Evolutionary conservation across 2,329 filamentous ascomycete genomes (phyloP), one percentile per base, ranked within the genome.

Genomic region (Colletotrichum higginsianum): DNA sequence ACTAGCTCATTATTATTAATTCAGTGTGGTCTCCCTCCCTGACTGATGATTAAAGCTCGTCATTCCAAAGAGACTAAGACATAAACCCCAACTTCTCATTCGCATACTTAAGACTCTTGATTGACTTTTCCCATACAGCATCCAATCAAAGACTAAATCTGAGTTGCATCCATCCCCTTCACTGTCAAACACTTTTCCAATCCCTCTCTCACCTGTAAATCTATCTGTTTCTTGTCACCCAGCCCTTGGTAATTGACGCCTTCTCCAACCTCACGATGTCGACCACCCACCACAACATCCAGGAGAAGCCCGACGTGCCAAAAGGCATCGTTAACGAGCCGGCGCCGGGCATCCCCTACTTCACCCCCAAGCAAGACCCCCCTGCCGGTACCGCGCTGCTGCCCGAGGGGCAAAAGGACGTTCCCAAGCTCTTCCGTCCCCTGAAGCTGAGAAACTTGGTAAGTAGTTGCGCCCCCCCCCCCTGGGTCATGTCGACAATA

Each of bases 361-460:
- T 60, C 40, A 62, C 60, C 2, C 60, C 60, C 6, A 26, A 26
- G 7, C 60, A 62, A 13, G 49, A 62, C 13, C 60, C 60, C 12
- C 60, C 60, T 9, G 44, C 60, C 3, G 60, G 60, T 30, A 62
- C 60, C 26, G 60, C 60, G 2, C 44, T 62, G 49, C 26, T 50
- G n/a, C 42, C 30, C 3, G 46, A 62, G 42, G 60, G 49, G 3
- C 46, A 52, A 38, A 62, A 52, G 42, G 13, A 38, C 16, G 35
- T 62, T 16, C 65, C 56, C 30, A 79, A 75, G 58, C 75, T 86
- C 21, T 86, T 86, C 76, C 80, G 78, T 0, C 84, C 85, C 2
- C 75, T 86, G 46, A 83, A 78, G 49, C 81, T 86, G 61, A 80
- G 84, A 44, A 80, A 80, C 56, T 75, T 85, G 40, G 82, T 79